phyloP scores from a whole-genome alignment of 1,284 basidiomycete species.

The Austroboletus novae-zelandiae region DNA sequence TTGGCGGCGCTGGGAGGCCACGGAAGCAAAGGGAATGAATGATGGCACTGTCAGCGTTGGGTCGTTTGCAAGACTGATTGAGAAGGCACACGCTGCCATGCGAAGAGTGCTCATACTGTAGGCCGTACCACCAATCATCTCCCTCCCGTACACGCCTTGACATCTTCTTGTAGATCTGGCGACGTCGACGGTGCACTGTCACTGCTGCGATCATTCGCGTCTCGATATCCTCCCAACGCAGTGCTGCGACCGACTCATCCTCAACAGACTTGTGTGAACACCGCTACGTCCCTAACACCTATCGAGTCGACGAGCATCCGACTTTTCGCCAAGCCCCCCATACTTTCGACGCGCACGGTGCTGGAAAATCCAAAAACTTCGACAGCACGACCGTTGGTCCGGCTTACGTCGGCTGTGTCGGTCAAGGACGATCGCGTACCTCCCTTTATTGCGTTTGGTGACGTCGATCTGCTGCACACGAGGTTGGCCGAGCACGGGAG shows the following conservation, averaged over 20 bases:
- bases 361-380: conserved; percentile 35
- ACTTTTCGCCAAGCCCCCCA: conserved; percentile 37
- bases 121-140: conserved; percentile 26
- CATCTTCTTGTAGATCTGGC: conserved; percentile 40
- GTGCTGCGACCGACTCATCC: conserved; percentile 19
- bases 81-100: conserved; percentile 62
- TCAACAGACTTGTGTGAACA: not conserved
- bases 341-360: conserved; percentile 54
- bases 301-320: not conserved
- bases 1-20: conserved; percentile 55
- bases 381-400: conserved; percentile 59
- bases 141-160: not conserved
- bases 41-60: conserved; percentile 23
- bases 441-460: conserved; percentile 61
- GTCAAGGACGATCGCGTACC: conserved; percentile 68
- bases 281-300: not conserved
- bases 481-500: conserved; percentile 48
- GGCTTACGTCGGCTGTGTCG: conserved; percentile 49
- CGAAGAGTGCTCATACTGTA: conserved; percentile 62
- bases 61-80: conserved; percentile 43
- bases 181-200: conserved; percentile 51
- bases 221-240: conserved; percentile 54
- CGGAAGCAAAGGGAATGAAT: conserved; percentile 38
- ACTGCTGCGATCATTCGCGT: conserved; percentile 53
- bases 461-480: conserved; percentile 67